These are phyloP conservation scores for Tuber melanosporum DNA, from an alignment of 495 filamentous ascomycete species.

Conservation along the genomic window DNA sequence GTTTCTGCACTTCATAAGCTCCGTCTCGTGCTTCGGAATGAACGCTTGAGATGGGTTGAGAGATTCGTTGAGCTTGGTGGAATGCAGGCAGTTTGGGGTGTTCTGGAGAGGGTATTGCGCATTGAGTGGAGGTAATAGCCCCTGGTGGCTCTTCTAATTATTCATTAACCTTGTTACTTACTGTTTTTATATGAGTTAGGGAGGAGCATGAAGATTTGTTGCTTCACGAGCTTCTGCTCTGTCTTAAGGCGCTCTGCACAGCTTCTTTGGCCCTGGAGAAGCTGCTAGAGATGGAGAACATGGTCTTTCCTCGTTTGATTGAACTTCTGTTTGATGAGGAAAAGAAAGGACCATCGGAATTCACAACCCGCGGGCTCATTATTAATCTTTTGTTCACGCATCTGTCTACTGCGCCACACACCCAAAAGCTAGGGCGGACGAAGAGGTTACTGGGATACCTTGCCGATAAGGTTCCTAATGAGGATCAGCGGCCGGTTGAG, in stretches of 20 bases:
- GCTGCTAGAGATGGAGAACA: conserved; percentile 68
- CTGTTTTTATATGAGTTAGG: conserved; percentile 46
- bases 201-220: conserved; percentile 95
- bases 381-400: conserved; percentile 72
- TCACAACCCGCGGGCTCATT: conserved; percentile 82
- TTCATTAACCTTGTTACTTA: conserved; percentile 9
- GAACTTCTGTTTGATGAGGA: conserved; percentile 92
- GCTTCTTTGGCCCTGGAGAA: conserved; percentile 74
- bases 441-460: conserved; percentile 67
- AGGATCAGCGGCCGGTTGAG: conserved; percentile 64
- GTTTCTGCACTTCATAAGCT: conserved; percentile 93
- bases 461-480: conserved; percentile 68
- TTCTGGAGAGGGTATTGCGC: conserved; percentile 83
- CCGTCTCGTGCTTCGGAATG: conserved; percentile 80
- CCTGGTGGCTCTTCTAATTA: not conserved
- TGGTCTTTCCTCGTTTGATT: conserved; percentile 79
- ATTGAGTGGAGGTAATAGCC: conserved; percentile 85
- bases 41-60: conserved; percentile 92
- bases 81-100: conserved; percentile 80
- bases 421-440: conserved; percentile 45
- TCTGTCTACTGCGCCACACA: conserved; percentile 49
- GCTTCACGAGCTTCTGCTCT: conserved; percentile 85
- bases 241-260: conserved; percentile 90
- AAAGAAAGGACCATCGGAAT: conserved; percentile 93
- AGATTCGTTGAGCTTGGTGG: conserved; percentile 80